Evolutionary conservation across 768 basidiomycete species (phyloP).

Genomic region (Leccinum broughii): DNA sequence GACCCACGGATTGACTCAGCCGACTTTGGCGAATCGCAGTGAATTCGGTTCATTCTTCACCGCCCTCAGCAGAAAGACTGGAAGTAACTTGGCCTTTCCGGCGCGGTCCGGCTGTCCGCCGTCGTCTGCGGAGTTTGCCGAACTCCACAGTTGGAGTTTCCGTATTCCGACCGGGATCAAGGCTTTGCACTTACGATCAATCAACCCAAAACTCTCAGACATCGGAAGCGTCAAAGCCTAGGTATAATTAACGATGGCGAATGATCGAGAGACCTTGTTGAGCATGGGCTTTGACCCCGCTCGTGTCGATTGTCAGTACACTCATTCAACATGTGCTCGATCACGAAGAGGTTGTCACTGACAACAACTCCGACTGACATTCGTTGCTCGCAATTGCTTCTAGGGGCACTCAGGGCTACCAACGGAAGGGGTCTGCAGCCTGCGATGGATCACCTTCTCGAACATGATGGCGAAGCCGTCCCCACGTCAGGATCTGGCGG

Average conservation of each 20-base stretch:
- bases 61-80: no score
- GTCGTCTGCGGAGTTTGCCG: no score
- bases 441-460: constrained; percentile 87
- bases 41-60: no score
- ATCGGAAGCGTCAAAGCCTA: neutral
- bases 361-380: neutral
- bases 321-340: neutral
- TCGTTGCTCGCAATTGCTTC: neutral
- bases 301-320: constrained; percentile 78
- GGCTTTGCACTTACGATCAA: no score
- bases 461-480: constrained; percentile 73
- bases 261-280: constrained; percentile 73
- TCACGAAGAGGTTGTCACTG: neutral
- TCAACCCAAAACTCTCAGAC: neutral
- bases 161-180: no score
- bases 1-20: no score
- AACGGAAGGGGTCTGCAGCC: constrained; percentile 82
- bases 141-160: no score
- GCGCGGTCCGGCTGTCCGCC: no score
- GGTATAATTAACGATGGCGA: constrained; percentile 32
- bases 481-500: neutral
- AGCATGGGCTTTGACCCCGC: constrained; percentile 86
- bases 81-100: no score
- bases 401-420: constrained; percentile 90
- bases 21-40: no score